Evolutionary conservation across 1,284 basidiomycete species (phyloP).

Genomic region (Meira nashicola): DNA sequence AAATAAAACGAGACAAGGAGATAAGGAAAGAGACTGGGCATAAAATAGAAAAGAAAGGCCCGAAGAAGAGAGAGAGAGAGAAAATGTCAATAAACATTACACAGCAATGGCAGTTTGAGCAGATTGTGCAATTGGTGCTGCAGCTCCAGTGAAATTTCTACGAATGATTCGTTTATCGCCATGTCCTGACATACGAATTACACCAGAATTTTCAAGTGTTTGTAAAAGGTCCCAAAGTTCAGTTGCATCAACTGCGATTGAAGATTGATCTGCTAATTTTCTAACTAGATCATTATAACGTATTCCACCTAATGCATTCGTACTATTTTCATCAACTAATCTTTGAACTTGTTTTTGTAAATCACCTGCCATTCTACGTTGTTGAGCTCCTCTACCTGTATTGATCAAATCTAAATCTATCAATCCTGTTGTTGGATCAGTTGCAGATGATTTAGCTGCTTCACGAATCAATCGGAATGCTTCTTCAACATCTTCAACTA

Average conservation of each 20-base stretch:
- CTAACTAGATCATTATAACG: constrained; percentile 42
- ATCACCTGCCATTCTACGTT: constrained; percentile 58
- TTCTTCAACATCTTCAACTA: constrained; percentile 81
- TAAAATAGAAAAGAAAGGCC: too few species aligned
- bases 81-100: too few species aligned
- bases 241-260: constrained; percentile 35
- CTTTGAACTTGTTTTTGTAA: constrained; percentile 42
- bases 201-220: constrained; percentile 33
- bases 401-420: constrained; percentile 95
- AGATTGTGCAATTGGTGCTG: too few species aligned
- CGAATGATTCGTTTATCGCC: constrained; percentile 6
- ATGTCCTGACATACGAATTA: not conserved
- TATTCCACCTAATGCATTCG: constrained; percentile 28
- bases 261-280: constrained; percentile 44
- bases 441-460: constrained; percentile 73
- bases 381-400: constrained; percentile 80
- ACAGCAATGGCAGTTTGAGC: too few species aligned
- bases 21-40: too few species aligned
- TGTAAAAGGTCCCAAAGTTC: constrained; percentile 44
- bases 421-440: constrained; percentile 85
- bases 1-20: too few species aligned
- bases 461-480: constrained; percentile 88
- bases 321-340: constrained; percentile 38
- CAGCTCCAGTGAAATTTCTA: not conserved
- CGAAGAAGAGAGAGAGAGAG: too few species aligned